These are phyloP conservation scores for Abrus pulchellus DNA, from an alignment of 306 rosid species.

Conservation along the genomic window DNA sequence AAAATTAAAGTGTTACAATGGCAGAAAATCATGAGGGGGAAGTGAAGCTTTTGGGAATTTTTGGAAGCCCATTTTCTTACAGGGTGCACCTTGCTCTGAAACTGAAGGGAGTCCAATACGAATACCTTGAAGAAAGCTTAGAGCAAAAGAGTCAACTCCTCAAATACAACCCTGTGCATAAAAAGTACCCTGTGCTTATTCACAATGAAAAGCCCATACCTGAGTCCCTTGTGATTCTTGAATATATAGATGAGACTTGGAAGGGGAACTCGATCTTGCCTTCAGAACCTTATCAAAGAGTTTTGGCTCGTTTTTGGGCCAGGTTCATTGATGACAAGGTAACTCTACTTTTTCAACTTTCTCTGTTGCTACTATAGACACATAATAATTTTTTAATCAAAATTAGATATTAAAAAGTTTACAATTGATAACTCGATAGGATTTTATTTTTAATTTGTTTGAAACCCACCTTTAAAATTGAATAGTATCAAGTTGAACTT, in stretches of 20 bases:
- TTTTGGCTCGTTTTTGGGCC: constrained; percentile 49
- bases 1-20: constrained; percentile 17
- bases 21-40: constrained; percentile 32
- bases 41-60: constrained; percentile 40
- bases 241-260: constrained; percentile 71
- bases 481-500: no score
- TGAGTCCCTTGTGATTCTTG: constrained; percentile 67
- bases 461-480: no score
- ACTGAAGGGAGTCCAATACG: constrained; percentile 59
- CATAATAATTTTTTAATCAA: no score
- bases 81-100: constrained; percentile 54
- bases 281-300: constrained; percentile 30
- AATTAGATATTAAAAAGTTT: no score
- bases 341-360: no score
- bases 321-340: constrained; percentile 54
- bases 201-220: constrained; percentile 56
- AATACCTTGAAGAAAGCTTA: constrained; percentile 55
- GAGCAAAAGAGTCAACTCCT: constrained; percentile 64
- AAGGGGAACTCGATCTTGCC: constrained; percentile 44
- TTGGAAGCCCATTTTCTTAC: constrained; percentile 45
- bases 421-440: no score
- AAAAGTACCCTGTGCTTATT: constrained; percentile 69
- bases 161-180: constrained; percentile 63
- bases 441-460: no score
- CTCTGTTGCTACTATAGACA: no score